Evolutionary conservation across 1,139 yeast genomes (phyloP), one percentile per base, ranked within the genome.

Genomic region (Debaryomyces nepalensis): DNA sequence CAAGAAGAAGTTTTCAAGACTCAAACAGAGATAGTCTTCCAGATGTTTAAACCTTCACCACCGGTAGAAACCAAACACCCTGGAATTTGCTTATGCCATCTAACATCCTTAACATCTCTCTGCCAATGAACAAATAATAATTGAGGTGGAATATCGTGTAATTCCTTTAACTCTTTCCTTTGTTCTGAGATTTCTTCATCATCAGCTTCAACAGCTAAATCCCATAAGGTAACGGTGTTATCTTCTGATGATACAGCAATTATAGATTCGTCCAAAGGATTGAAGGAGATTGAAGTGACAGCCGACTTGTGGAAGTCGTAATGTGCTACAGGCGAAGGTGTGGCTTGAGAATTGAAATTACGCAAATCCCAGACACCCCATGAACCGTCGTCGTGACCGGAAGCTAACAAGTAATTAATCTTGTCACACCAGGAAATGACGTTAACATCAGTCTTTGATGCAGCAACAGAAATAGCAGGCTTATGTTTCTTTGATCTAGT

Each of bases 361-460:
- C 99, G 84, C 66, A 93, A 75, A 70, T 93, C 99, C 99, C 99
- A 93, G 32, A 93, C 95, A 41, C 96, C 90, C 97, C 98, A 93
- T 23, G 84, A 70, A 48, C 99, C 99, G 63, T 90, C 97, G 63
- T 93, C 99, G 59, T 93, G 97, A 51, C 99, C 99, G 39, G 95
- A 84, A 0, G 98, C 98, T 47, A 93, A 75, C 57, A 93, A 72
- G 57, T 90, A 88, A 58, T 85, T 85, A 51, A 91, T 86, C 59
- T 87, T 87, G 47, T 79, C 79, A 68, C 95, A 88, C 99, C 99
- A 93, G 36, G 97, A 87, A 64, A 95, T 86, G 44, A 95, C 99
- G 60, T 93, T 93, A 47, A 93, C 89, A 64, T 93, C 99, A 1
- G 90, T 73, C 19, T 69, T 66, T n/a, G 96, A 83, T 0, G 97